Evolutionary conservation across 805 yeast genomes (phyloP).

Genomic region (Saccharomyces jurei): DNA sequence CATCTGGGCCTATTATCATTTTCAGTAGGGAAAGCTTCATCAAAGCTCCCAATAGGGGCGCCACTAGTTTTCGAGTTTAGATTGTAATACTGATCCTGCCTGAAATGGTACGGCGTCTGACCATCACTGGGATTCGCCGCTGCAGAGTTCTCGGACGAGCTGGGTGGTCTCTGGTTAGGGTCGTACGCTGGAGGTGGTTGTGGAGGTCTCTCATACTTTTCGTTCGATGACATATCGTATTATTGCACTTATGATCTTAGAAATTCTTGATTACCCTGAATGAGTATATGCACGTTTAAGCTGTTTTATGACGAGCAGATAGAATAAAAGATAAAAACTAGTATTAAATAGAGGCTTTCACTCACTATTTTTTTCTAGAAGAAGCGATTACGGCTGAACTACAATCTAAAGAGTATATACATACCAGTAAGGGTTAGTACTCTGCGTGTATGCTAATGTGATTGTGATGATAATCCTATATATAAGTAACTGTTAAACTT

Average conservation of each 20-base stretch:
- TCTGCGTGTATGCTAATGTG: neutral
- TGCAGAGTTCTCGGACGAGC: neutral
- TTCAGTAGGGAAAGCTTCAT: slow-evolving; percentile 50
- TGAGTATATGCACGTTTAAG: neutral
- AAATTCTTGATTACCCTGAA: neutral
- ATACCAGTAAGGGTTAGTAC: no score
- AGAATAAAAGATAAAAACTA: neutral
- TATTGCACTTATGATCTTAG: neutral
- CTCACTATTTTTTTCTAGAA: neutral
- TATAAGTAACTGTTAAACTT: neutral
- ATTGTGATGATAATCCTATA: neutral
- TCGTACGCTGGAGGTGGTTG: slow-evolving; percentile 15
- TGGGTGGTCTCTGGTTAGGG: slow-evolving; percentile 1
- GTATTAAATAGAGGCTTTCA: neutral
- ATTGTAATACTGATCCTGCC: slow-evolving; percentile 25
- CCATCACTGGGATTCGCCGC: slow-evolving; percentile 2
- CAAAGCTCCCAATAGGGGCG: slow-evolving; percentile 43
- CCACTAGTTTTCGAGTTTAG: slow-evolving; percentile 28
- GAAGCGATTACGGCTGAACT: neutral
- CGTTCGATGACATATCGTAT: neutral
- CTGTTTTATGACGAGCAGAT: neutral
- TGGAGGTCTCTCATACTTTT: slow-evolving; percentile 13
- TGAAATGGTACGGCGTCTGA: slow-evolving; percentile 15
- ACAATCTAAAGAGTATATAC: neutral
- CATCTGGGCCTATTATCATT: slow-evolving; percentile 48